phyloP scores from a whole-genome alignment of 768 basidiomycete genomes.

The Rhizopogon rudus region DNA sequence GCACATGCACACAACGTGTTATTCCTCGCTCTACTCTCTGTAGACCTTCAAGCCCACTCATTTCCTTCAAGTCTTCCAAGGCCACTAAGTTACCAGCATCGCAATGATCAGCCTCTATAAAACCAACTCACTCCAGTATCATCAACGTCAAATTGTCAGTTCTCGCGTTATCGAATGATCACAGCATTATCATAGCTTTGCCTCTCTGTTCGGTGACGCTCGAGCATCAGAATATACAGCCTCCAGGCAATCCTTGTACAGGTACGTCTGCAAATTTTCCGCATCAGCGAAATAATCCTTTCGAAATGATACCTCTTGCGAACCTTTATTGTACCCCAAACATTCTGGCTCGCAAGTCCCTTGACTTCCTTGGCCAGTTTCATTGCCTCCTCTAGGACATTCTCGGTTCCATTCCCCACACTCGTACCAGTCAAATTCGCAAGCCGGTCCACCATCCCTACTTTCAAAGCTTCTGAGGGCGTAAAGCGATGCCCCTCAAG shows the following conservation, averaged over 20 bases:
- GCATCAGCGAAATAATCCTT: background rate
- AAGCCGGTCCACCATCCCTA: slow-evolving; percentile 67
- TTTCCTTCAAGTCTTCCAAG: too few relatives aligned
- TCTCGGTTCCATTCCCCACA: slow-evolving; percentile 52
- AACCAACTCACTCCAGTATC: background rate
- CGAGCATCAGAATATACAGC: slow-evolving; percentile 24
- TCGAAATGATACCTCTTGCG: background rate
- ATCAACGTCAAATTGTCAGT: too few relatives aligned
- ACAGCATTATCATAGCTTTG: background rate
- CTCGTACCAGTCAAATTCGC: slow-evolving; percentile 21
- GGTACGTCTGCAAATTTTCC: slow-evolving; percentile 36
- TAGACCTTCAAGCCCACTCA: too few relatives aligned
- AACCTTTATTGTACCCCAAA: slow-evolving; percentile 75
- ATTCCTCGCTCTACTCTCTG: too few relatives aligned
- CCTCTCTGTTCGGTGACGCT: slow-evolving; percentile 1
- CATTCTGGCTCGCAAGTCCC: slow-evolving; percentile 49
- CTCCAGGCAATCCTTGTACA: slow-evolving; percentile 54
- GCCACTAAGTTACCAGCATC: too few relatives aligned
- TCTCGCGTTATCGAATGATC: background rate
- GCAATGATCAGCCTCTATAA: too few relatives aligned
- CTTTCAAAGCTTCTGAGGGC: slow-evolving; percentile 59
- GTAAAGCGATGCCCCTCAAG: slow-evolving; percentile 80
- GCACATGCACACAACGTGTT: too few relatives aligned
- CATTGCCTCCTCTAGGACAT: slow-evolving; percentile 58
- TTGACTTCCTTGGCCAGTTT: slow-evolving; percentile 54